Base-by-base conservation (phyloP, 768 basidiomycete genomes). In the Mycena amicta region DNA sequence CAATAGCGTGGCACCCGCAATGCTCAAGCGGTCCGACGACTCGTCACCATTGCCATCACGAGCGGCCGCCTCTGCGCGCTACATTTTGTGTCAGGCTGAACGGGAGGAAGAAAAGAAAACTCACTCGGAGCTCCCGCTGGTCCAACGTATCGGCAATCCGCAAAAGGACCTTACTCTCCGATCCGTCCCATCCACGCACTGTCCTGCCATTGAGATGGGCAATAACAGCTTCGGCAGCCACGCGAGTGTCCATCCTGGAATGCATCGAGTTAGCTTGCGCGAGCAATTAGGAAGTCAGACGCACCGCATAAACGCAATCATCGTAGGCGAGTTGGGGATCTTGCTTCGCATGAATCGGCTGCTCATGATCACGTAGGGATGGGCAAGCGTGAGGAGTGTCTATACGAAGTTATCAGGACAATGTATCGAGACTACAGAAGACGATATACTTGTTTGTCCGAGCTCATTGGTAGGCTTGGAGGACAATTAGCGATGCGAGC, bases 301-400 rank as follows among this genome's bases (percentile, higher is more conserved):
- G 18, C 53, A 84, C 83, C 84, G 75, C 52, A 84, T 81, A 51
- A 85, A 85, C 8, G 83, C 83, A 53, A 85, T 84, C 53, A 83
- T 81, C 45, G 84, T 73, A 27, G 78, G 78, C 8, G 83, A 82
- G 40, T 76, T 73, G 33, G 79, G 81, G n/a, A 84, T 62, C 55
- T 81, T 77, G 5, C 83, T 85, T 61, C 78, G 79, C 58, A 85
- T 83, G 66, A 84, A 81, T 5, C 84, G 77, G 56, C 76, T 82
- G 60, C 81, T 82, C 68, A 79, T 82, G 66, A 86, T 83, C 43
- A 70, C 66, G 67, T 82, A 65, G 2, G 83, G 83, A 3, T 66
- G 60, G 20, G 83, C 72, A 31, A 85, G 72, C 13, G 75, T 74
- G 3, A 71, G 59, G 22, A 85, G 73, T 29, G 78, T 79, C 74